Base-by-base conservation (phyloP, 148 eudicot genomes). In the Arctostaphylos glauca region DNA sequence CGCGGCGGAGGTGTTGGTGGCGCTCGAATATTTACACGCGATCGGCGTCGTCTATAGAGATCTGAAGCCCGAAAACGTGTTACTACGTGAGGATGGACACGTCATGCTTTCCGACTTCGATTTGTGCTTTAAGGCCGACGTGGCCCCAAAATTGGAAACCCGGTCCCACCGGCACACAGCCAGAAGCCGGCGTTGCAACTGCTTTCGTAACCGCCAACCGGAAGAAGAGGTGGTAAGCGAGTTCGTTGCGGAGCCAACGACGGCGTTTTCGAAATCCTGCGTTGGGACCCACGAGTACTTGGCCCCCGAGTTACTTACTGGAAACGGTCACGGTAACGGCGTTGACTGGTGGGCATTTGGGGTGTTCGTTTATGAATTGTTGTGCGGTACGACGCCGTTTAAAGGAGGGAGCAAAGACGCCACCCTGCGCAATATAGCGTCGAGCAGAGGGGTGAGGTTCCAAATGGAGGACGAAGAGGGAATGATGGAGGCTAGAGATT, bases 261-360 rank as follows among this genome's bases (percentile, higher is more conserved):
- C 82, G 43, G 98, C 96, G 1, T 92, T 85, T 67, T 94, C 98
- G 41, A 92, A 72, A 54, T 91, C 94, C 0, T 93, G 94, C 56
- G 98, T 94, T 0, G 98, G 98, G 73, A 94, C 98, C 19, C 98
- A 94, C 83, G 98, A 94, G 88, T 94, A 94, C 80, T 56, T 94
- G 52, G 93, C 98, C 54, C 98, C 98, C 48, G 98, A 94, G 90
- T 77, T 94, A 1, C 85, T 90, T 4, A 50, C 62, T 70, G 98
- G 96, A 2, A 83, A 82, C 82, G 97, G 98, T 3, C 97, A 94
- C 79, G 95, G 98, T 7, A 94, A 90, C 87, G 97, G 92, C 2
- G 98, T 94, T 2, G 98, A 94, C 79, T 94, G 98, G 98, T 94
- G 98, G 98, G 97, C 94, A 2, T 92, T 93, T 23, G 98, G 97